phyloP scores from a whole-genome alignment of 768 basidiomycete genomes.

The Sistotremastrum niveocremeum region DNA sequence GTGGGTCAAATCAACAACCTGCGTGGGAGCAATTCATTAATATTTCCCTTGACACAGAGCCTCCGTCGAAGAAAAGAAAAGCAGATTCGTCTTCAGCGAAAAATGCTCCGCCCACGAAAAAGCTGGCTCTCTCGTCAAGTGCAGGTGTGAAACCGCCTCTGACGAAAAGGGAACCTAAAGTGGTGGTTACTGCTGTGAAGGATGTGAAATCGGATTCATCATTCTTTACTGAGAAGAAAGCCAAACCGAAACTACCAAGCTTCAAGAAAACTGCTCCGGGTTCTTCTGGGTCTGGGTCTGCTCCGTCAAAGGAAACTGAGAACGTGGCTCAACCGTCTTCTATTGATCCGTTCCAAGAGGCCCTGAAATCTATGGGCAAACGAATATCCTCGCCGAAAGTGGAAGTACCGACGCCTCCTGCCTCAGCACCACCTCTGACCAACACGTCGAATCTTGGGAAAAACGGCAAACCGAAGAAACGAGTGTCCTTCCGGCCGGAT shows the following conservation, averaged over 20 bases:
- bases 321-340: slow-evolving; percentile 67
- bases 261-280: slow-evolving; percentile 58
- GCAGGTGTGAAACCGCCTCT: slow-evolving; percentile 21
- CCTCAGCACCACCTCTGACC: slow-evolving; percentile 19
- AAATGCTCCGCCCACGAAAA: slow-evolving; percentile 50
- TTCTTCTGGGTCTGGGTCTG: slow-evolving; percentile 13
- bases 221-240: slow-evolving; percentile 80
- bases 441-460: slow-evolving; percentile 6
- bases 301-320: slow-evolving; percentile 41
- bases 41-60: not conserved
- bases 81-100: slow-evolving; percentile 35
- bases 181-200: slow-evolving; percentile 33
- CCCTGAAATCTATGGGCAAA: slow-evolving; percentile 36
- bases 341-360: slow-evolving; percentile 73
- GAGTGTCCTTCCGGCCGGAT: slow-evolving; percentile 69
- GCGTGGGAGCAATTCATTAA: slow-evolving; percentile 7
- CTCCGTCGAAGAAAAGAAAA: slow-evolving; percentile 55
- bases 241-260: slow-evolving; percentile 69
- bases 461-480: slow-evolving; percentile 55
- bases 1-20: slow-evolving; percentile 53
- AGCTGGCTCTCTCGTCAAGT: slow-evolving; percentile 36
- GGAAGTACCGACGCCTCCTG: slow-evolving; percentile 17
- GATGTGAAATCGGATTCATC: slow-evolving; percentile 78
- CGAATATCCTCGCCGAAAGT: not conserved
- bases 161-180: slow-evolving; percentile 46